Evolutionary conservation across 2,329 filamentous ascomycete species (phyloP).

Genomic region (Botrytis sinoallii): DNA sequence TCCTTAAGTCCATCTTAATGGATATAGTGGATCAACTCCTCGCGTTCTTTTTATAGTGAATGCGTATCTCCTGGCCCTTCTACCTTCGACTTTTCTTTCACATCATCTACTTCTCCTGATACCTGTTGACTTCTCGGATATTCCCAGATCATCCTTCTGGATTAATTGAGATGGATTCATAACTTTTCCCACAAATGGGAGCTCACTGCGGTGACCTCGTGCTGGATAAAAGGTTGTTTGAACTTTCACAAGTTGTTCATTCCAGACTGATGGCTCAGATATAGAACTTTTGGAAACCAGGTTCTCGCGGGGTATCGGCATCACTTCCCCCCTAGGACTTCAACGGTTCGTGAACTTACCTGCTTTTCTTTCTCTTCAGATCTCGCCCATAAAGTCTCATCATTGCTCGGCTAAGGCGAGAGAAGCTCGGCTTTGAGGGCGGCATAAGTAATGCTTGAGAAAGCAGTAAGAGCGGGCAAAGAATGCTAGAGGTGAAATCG

Average conservation of each 20-base stretch:
- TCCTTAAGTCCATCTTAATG: not conserved
- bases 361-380: not conserved
- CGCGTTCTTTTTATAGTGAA: not conserved
- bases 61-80: not conserved
- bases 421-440: not conserved
- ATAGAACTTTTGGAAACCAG: not conserved
- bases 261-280: not conserved
- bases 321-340: not conserved
- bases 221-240: not conserved
- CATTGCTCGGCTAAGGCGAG: not conserved
- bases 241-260: not conserved
- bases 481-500: not conserved
- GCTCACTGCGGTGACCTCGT: fast-evolving
- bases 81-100: not conserved
- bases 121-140: not conserved
- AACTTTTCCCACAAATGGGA: not conserved
- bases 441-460: not conserved
- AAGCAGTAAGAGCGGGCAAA: not conserved
- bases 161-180: not conserved
- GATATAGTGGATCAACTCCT: not conserved
- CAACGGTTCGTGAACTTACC: not conserved
- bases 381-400: not conserved
- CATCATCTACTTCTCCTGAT: not conserved
- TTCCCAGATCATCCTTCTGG: not conserved
- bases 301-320: not conserved